A percentile compares a stretch with the other conserved stretches of the same genome.
Evolutionary conservation across 1,284 basidiomycete species (phyloP).

Genomic region (Cutaneotrichosporon cutaneum): DNA sequence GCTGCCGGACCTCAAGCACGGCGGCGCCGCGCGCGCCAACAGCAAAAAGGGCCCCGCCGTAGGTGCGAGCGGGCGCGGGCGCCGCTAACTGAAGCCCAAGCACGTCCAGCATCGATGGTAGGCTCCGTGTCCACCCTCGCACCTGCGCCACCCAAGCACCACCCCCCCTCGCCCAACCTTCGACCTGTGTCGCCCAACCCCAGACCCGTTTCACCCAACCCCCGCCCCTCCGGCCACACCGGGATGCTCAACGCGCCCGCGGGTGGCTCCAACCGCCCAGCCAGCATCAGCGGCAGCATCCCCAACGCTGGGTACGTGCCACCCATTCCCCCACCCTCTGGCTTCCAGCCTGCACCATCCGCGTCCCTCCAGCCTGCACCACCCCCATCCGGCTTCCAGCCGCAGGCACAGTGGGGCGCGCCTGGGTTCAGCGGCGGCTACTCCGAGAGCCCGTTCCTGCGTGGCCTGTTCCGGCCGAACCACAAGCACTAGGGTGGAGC

Average conservation of each 20-base stretch:
- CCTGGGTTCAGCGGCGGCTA: conserved; percentile 3
- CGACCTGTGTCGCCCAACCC: background rate
- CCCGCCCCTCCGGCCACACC: background rate
- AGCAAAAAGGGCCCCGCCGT: background rate
- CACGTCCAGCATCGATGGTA: conserved; percentile 4
- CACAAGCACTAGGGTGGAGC: background rate
- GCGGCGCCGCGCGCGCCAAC: conserved; percentile 7
- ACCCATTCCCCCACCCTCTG: background rate
- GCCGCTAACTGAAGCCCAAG: background rate
- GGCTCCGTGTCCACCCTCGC: background rate
- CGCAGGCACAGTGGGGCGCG: background rate
- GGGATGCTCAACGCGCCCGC: background rate
- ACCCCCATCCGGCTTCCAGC: background rate
- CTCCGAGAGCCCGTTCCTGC: conserved; percentile 2
- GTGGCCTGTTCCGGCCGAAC: background rate
- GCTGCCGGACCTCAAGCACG: conserved; percentile 43
- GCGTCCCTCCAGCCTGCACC: background rate
- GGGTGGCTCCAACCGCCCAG: background rate
- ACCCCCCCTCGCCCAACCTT: background rate
- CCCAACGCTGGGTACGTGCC: background rate
- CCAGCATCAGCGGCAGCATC: background rate
- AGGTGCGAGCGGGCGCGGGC: background rate
- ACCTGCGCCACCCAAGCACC: background rate
- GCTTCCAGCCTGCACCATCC: background rate
- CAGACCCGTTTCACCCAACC: conserved; percentile 8